Percentiles rank a stretch among this genome's conserved stretches.
Evolutionary conservation across 1,284 basidiomycete genomes (phyloP).

Genomic region (Microbotryum silenes-acaulis): DNA sequence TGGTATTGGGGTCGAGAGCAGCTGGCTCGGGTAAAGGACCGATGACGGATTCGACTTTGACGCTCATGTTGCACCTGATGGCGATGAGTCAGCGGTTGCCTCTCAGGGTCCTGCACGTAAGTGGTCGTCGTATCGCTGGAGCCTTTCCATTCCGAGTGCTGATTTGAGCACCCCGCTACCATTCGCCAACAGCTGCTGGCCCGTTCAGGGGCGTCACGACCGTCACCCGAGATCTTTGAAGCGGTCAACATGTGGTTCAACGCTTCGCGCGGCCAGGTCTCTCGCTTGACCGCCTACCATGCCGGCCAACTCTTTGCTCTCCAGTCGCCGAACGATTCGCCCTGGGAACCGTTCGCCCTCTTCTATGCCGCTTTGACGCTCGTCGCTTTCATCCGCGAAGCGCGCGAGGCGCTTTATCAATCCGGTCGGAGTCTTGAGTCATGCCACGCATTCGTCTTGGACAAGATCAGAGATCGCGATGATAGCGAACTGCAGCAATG

Average conservation of each 20-base stretch:
- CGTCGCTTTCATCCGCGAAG: constrained; percentile 16
- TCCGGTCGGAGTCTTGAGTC: neutral
- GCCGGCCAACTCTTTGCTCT: constrained; percentile 27
- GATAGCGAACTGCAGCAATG: constrained; percentile 11
- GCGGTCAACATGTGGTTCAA: constrained; percentile 15
- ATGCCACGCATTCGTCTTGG: constrained; percentile 9
- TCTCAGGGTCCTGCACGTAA: constrained; percentile 19
- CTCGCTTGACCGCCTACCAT: constrained; percentile 24
- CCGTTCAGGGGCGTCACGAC: constrained; percentile 4
- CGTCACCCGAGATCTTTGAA: neutral
- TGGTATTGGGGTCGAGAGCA: no score
- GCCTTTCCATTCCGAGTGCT: no score
- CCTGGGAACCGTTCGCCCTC: constrained; percentile 27
- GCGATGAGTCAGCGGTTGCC: constrained; percentile 17
- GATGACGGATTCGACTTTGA: constrained; percentile 10
- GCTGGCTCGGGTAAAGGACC: neutral
- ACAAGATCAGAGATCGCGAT: constrained; percentile 14
- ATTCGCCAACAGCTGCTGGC: constrained; percentile 18
- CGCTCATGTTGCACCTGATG: constrained; percentile 24
- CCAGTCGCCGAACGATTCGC: constrained; percentile 11
- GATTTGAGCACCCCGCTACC: neutral
- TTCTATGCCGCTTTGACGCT: constrained; percentile 27
- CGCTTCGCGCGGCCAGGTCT: constrained; percentile 12
- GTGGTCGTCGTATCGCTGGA: neutral
- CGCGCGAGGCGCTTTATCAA: neutral